phyloP scores from a whole-genome alignment of 106 monocot species.

The Dioscorea dumetorum region DNA sequence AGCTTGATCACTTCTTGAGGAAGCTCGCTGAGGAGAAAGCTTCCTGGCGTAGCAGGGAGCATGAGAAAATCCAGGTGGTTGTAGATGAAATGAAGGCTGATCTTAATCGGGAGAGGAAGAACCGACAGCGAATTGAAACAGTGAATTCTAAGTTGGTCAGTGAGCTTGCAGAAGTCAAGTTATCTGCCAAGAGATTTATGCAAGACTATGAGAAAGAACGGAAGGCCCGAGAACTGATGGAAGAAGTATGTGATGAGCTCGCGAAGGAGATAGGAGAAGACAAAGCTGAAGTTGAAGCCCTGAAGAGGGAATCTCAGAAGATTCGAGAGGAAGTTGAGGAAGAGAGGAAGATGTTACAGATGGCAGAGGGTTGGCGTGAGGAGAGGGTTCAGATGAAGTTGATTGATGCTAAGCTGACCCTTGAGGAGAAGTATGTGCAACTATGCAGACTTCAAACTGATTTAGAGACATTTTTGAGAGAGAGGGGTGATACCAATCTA shows the following conservation, averaged over 20 bases:
- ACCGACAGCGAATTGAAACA: conserved; percentile 46
- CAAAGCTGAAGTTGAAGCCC: conserved; percentile 65
- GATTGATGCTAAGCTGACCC: conserved; percentile 79
- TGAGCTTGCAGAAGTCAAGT: conserved; percentile 75
- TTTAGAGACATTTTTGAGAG: conserved; percentile 49
- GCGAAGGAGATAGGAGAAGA: conserved; percentile 91
- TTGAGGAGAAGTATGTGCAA: conserved; percentile 76
- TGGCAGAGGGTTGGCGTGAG: conserved; percentile 99
- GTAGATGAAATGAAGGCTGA: conserved; percentile 72
- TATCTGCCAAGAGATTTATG: conserved; percentile 48
- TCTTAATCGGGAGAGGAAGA: conserved; percentile 71
- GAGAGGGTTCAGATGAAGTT: conserved; percentile 99
- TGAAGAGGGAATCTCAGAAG: conserved; percentile 66
- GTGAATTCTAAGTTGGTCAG: conserved; percentile 63
- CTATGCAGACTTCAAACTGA: conserved; percentile 50
- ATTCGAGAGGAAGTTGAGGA: conserved; percentile 83
- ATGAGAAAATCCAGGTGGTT: conserved; percentile 52
- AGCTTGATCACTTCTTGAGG: conserved; percentile 64
- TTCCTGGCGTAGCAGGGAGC: conserved; percentile 57
- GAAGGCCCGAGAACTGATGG: conserved; percentile 75
- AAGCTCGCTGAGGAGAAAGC: conserved; percentile 69
- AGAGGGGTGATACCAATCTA: background rate
- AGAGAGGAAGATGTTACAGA: conserved; percentile 92
- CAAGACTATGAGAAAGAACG: conserved; percentile 88
- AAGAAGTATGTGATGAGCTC: conserved; percentile 91